phyloP scores from a whole-genome alignment of 2,329 filamentous ascomycete genomes.

The Phialocephala sp. region DNA sequence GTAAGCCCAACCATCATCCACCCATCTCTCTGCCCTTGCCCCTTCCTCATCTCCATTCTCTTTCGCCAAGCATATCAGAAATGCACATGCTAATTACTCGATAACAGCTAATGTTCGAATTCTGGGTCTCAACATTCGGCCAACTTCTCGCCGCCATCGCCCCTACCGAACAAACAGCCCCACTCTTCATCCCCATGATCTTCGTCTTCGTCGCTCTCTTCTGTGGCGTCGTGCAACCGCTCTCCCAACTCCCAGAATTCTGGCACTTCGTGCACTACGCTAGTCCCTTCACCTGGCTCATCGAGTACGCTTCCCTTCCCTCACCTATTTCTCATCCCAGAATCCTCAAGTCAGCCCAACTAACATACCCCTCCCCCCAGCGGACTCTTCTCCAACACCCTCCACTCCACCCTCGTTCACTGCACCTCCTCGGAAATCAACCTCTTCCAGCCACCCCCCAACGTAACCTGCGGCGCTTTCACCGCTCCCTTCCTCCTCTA shows the following conservation, averaged over 20 bases:
- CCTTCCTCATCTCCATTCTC: neutral
- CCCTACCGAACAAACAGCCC: conserved; percentile 74
- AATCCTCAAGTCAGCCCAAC: no score
- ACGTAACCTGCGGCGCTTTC: conserved; percentile 63
- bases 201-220: conserved; percentile 70
- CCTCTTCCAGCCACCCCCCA: conserved; percentile 61
- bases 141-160: conserved; percentile 73
- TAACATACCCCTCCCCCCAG: neutral
- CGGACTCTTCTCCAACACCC: neutral
- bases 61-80: neutral
- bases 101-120: conserved; percentile 54
- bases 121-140: conserved; percentile 70
- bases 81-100: conserved; percentile 58
- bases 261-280: conserved; percentile 84
- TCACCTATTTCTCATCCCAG: neutral
- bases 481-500: conserved; percentile 1
- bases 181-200: conserved; percentile 73
- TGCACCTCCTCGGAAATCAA: conserved; percentile 74
- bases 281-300: conserved; percentile 78
- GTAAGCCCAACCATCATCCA: neutral
- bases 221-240: conserved; percentile 63
- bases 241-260: conserved; percentile 66
- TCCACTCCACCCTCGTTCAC: conserved; percentile 48
- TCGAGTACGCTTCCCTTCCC: neutral
- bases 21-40: neutral